Evolutionary conservation across 169 alveolate species (phyloP), one percentile per base, ranked within the genome.

Genomic region (Perkinsus olseni): DNA sequence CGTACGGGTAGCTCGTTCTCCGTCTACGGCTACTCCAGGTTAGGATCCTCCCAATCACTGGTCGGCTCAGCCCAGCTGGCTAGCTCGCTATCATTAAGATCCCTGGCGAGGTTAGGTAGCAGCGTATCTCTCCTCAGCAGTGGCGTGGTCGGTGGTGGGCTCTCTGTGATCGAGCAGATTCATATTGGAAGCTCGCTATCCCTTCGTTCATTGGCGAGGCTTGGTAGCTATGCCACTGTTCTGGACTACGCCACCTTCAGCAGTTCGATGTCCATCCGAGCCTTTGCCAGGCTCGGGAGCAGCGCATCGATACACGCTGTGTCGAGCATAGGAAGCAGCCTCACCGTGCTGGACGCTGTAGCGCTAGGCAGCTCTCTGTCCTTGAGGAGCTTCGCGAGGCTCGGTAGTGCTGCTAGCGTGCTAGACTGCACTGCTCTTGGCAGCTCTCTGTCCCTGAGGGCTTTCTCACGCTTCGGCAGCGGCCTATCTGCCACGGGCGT

Each of bases 201-300:
- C 24, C 17, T 45, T 10, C 62, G 62, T 45, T 45, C 62, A 45
- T 91, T 91, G 62, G 21, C 62, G 62, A 91, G 40, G 37, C 39
- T 91, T 36, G 92, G 92, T 0, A 38, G 62, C 62, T 38, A 28
- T 10, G 74, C 40, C 11, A 38, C 92, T 36, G 74, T 91, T n/a
- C 62, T 91, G 36, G 92, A 91, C 51, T 91, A 38, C 92, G 62
- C 40, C 62, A 91, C 31, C 92, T 91, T 91, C 62, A 50, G 74
- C 6, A 91, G 92, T 48, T 38, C 74, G 13, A 24, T 91, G 13
- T n/a, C 48, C 31, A 48, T 91, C 37, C 92, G 92, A 0, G 21
- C 36, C 4, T 91, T 91, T n/a, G 38, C 38, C 38, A 39, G 92
- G n/a, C 92, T 91, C 11, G 92, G 92, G 21, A 1, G 24, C 62